Evolutionary conservation across 73 alveolate species (phyloP).

Genomic region (Paraurostyla sp.): DNA sequence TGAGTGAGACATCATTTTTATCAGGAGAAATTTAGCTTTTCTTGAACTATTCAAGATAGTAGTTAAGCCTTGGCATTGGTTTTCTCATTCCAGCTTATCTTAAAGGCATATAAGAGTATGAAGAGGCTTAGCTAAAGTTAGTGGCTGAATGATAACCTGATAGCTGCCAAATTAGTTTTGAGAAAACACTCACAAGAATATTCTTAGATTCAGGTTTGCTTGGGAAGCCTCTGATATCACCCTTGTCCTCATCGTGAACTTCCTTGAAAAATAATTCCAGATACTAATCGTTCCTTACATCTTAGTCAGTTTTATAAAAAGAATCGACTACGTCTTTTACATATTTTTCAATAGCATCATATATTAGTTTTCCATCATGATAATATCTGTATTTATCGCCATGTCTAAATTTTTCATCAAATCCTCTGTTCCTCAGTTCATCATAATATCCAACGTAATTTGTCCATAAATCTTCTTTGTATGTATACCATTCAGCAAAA

Average conservation of each 20-base stretch:
- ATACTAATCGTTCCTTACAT: neutral
- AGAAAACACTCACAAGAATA: neutral
- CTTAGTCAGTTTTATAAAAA: neutral
- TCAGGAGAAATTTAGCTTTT: no score
- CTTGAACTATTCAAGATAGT: no score
- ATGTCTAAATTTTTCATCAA: neutral
- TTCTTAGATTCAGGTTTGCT: neutral
- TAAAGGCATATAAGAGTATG: constrained; percentile 17
- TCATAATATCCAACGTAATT: constrained; percentile 2
- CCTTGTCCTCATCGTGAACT: constrained; percentile 25
- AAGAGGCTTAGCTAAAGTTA: constrained; percentile 5
- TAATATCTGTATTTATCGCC: constrained; percentile 25
- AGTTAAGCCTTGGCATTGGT: no score
- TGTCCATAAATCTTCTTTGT: neutral
- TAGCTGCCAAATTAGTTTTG: constrained; percentile 14
- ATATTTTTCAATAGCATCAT: constrained; percentile 12
- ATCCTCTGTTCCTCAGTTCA: constrained; percentile 8
- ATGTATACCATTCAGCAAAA: neutral
- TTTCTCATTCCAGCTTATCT: no score
- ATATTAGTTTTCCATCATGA: neutral
- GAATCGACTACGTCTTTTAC: neutral
- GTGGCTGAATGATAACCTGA: constrained; percentile 18
- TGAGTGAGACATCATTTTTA: no score
- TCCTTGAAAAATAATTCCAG: neutral
- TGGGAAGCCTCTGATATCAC: constrained; percentile 24